Percentiles rank a stretch among this genome's conserved stretches.
phyloP scores from a whole-genome alignment of 306 rosid genomes.

The Vigna radiata region DNA sequence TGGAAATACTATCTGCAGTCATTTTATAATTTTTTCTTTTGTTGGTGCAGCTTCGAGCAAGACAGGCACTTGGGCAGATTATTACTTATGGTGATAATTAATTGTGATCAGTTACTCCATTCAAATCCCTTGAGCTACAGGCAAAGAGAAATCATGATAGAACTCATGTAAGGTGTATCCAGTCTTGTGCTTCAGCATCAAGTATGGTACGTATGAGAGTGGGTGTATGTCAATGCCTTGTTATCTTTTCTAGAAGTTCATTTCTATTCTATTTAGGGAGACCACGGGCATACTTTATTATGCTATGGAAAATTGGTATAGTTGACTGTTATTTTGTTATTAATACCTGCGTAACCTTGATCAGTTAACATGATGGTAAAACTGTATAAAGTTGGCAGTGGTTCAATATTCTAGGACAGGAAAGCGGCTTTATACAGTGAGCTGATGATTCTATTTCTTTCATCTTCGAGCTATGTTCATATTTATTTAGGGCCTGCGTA shows the following conservation, averaged over 20 bases:
- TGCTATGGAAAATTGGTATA: slow-evolving; percentile 11
- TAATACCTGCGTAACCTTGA: slow-evolving; percentile 4
- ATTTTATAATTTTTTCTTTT: slow-evolving; percentile 38
- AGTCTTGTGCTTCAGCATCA: slow-evolving; percentile 47
- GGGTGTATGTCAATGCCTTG: slow-evolving; percentile 26
- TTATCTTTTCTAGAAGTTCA: slow-evolving; percentile 34
- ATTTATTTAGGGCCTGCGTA: slow-evolving; percentile 5
- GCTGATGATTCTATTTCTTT: slow-evolving; percentile 3
- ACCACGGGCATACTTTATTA: slow-evolving; percentile 22
- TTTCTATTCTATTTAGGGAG: slow-evolving; percentile 28
- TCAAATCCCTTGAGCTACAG: slow-evolving; percentile 26
- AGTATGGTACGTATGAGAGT: slow-evolving; percentile 57
- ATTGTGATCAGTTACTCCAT: slow-evolving; percentile 36
- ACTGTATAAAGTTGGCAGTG: slow-evolving; percentile 31
- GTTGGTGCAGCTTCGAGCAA: slow-evolving; percentile 74
- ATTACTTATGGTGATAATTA: slow-evolving; percentile 59
- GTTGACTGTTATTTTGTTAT: slow-evolving; percentile 17
- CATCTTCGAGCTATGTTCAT: neutral
- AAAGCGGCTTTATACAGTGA: slow-evolving; percentile 15
- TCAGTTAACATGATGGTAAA: slow-evolving; percentile 33
- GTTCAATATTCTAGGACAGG: slow-evolving; percentile 31
- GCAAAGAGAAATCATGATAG: slow-evolving; percentile 41
- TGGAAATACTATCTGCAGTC: no score
- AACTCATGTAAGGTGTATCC: slow-evolving; percentile 41
- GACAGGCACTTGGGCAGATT: slow-evolving; percentile 66